Evolutionary conservation across 2,329 filamentous ascomycete species (phyloP).

Genomic region (Phymatotrichopsis omnivora): DNA sequence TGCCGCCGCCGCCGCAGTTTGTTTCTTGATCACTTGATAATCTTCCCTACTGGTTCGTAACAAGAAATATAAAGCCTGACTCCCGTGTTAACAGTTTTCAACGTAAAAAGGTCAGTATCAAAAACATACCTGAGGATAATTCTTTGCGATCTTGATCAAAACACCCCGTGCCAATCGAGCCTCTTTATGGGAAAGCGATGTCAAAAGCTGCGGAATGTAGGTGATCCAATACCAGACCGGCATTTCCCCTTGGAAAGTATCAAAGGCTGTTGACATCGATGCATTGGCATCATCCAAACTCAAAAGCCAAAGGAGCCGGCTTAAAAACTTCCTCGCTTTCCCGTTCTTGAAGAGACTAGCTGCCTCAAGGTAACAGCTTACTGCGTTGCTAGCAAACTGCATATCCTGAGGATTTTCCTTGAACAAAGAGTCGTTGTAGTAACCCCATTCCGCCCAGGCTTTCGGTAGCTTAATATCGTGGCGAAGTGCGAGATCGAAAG

Average conservation of each 20-base stretch:
- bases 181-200: slow-evolving; percentile 83
- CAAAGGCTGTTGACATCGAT: slow-evolving; percentile 73
- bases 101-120: background rate
- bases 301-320: slow-evolving; percentile 87
- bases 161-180: slow-evolving; percentile 77
- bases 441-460: slow-evolving; percentile 98
- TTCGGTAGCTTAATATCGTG: slow-evolving; percentile 94
- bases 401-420: slow-evolving; percentile 79
- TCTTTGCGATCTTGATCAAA: slow-evolving; percentile 85
- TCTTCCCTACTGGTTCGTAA: slow-evolving; percentile 89
- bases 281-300: slow-evolving; percentile 86
- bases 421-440: slow-evolving; percentile 94
- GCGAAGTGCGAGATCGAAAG: slow-evolving; percentile 88
- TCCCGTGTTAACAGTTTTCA: no score
- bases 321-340: slow-evolving; percentile 87
- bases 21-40: slow-evolving; percentile 83
- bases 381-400: slow-evolving; percentile 74
- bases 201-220: slow-evolving; percentile 92
- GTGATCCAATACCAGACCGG: slow-evolving; percentile 99
- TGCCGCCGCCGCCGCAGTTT: slow-evolving; percentile 56
- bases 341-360: slow-evolving; percentile 94
- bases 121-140: slow-evolving; percentile 61
- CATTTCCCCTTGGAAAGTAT: slow-evolving; percentile 94
- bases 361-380: slow-evolving; percentile 93
- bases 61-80: slow-evolving; percentile 74